Evolutionary conservation across 305 asterid genomes (phyloP), one percentile per base, ranked within the genome.

Genomic region (Solanum hybrid): DNA sequence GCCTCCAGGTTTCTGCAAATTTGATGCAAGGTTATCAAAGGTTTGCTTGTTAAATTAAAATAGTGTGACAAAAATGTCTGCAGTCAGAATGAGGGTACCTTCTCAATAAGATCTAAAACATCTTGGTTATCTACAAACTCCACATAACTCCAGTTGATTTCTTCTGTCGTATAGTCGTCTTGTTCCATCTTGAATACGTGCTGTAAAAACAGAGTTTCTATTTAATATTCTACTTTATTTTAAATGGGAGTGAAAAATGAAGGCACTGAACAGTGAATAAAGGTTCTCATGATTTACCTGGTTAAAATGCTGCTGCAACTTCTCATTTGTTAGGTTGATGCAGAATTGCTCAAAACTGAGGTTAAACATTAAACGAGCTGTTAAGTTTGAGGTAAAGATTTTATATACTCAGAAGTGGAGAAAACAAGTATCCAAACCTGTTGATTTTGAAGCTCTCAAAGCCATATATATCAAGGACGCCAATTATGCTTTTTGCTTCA

Each of bases 101-200:
- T 97, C 94, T 97, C 98, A 90, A 97, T 93, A 39, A 97, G 98
- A 93, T 97, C 99, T 89, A 97, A 91, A 87, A 97, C 98, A 92
- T 97, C 99, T 93, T 96, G 98, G 91, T 97, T 97, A 93, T 97
- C 99, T 87, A 96, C 96, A 79, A 97, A 97, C 92, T 97, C 99
- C 80, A 97, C 98, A 84, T 97, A 97, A 89, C 99, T 97, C 99
- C 99, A 97, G 93, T 97, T 90, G 89, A 97, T 97, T 94, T 96
- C 98, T 94, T 96, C 99, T 91, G 93, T 95, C 2, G 98, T 96
- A 86, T 97, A 97, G 89, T 97, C 99, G 88, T 96, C 99, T 94
- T 97, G 99, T 91, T 96, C 99, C 99, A 97, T 97, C 94, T 97
- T 97, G 95, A 97, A 97, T 76, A 97, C 99, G 85, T 97, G 99